Evolutionary conservation across 768 basidiomycete species (phyloP).

Genomic region (Gymnopilus junonius): DNA sequence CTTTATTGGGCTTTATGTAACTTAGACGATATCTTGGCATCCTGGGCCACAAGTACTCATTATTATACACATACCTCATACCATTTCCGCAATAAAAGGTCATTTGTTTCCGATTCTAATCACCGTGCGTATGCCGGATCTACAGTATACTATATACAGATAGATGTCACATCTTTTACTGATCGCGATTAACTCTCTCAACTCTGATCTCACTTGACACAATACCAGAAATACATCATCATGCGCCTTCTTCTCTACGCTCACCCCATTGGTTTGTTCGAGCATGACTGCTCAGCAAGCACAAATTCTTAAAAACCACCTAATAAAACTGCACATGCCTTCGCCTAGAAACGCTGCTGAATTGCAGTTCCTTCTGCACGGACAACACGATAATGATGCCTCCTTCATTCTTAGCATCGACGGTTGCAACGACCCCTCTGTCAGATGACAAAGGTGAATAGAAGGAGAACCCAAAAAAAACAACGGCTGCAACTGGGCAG

Average conservation of each 20-base stretch:
- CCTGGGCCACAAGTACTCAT: not conserved
- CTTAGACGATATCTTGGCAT: not conserved
- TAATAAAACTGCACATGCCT: slow-evolving; percentile 84
- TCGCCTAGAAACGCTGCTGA: slow-evolving; percentile 86
- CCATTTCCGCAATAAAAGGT: not conserved
- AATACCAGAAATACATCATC: not conserved
- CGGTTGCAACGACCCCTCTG: slow-evolving; percentile 60
- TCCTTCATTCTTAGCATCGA: slow-evolving; percentile 70
- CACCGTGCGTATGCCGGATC: too few relatives aligned
- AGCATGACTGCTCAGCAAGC: slow-evolving; percentile 28
- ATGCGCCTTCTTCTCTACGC: slow-evolving; percentile 30
- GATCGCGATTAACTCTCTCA: too few relatives aligned
- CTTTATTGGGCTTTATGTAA: not conserved
- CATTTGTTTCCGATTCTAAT: too few relatives aligned
- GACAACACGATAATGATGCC: too few relatives aligned
- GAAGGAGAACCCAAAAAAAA: slow-evolving; percentile 68
- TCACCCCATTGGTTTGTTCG: too few relatives aligned
- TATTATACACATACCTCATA: not conserved
- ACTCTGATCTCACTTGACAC: too few relatives aligned
- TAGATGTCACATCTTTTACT: too few relatives aligned
- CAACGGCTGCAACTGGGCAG: slow-evolving; percentile 71
- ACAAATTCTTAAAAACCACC: slow-evolving; percentile 43
- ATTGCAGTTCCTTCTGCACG: slow-evolving; percentile 95
- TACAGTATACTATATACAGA: too few relatives aligned
- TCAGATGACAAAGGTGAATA: slow-evolving; percentile 79